These are phyloP conservation scores for Gossypium schwendimanii DNA, from an alignment of 441 rosid species.

Conservation along the genomic window DNA sequence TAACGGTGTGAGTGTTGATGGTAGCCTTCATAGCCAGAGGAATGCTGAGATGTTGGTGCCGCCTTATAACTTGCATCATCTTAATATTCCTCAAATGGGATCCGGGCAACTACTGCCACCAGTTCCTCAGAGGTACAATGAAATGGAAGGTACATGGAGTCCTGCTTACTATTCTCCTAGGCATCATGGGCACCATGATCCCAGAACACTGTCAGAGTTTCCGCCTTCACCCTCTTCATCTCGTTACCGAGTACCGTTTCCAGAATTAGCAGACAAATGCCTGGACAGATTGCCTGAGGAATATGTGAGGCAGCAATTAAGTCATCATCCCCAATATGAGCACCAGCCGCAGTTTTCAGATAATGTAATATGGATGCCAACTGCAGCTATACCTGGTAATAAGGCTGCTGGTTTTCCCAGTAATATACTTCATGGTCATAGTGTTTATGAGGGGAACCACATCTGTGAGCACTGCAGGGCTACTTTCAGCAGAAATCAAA, in stretches of 20 bases:
- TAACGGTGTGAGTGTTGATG: constrained; percentile 46
- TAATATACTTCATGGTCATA: constrained; percentile 52
- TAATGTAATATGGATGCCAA: constrained; percentile 68
- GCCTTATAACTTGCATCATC: constrained; percentile 63
- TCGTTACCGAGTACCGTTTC: constrained; percentile 54
- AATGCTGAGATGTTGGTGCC: constrained; percentile 38
- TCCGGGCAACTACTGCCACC: constrained; percentile 36
- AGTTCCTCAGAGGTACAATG: constrained; percentile 56
- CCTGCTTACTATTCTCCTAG: constrained; percentile 81
- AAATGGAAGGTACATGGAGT: constrained; percentile 82
- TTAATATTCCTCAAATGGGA: constrained; percentile 53
- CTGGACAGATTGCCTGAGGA: constrained; percentile 75
- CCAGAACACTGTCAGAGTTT: constrained; percentile 54
- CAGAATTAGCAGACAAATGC: constrained; percentile 53
- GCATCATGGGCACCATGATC: constrained; percentile 73
- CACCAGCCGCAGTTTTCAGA: constrained; percentile 59
- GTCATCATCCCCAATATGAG: constrained; percentile 48
- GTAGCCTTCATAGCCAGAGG: constrained; percentile 45
- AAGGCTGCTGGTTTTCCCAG: constrained; percentile 74
- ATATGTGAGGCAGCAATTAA: constrained; percentile 41
- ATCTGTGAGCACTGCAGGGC: constrained; percentile 56
- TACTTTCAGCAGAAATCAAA: constrained; percentile 53
- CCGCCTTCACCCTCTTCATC: constrained; percentile 69
- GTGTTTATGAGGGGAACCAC: constrained; percentile 55
- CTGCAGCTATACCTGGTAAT: constrained; percentile 57